Evolutionary conservation across 2,329 filamentous ascomycete genomes (phyloP).

Genomic region (Arthrinium puccinioides): DNA sequence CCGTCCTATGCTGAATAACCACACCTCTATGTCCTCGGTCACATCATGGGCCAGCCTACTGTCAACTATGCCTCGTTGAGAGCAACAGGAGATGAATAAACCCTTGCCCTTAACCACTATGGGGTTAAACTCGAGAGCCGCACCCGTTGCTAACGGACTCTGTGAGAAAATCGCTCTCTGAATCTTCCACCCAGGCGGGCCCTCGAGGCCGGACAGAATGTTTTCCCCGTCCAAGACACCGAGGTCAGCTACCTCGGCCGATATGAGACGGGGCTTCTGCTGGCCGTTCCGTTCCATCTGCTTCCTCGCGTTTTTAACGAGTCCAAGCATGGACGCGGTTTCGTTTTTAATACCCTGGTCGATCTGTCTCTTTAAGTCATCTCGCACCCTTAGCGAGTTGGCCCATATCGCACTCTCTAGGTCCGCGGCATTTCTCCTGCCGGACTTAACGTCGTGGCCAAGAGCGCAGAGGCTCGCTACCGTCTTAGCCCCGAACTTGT

Average conservation of each 20-base stretch:
- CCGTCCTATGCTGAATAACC: conserved; percentile 1
- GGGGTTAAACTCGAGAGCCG: neutral
- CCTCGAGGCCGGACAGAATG: neutral
- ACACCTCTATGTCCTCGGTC: conserved; percentile 1
- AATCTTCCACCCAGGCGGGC: conserved; percentile 12
- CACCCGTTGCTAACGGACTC: conserved; percentile 1
- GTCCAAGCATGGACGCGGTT: too few species aligned
- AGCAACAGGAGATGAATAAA: conserved; percentile 1
- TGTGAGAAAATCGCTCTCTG: conserved; percentile 9
- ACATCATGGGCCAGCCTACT: conserved; percentile 1
- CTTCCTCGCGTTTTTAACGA: too few species aligned
- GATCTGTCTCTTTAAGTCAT: too few species aligned
- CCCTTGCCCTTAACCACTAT: conserved; percentile 4
- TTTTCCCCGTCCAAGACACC: too few species aligned
- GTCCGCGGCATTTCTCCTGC: too few species aligned
- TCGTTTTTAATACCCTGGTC: too few species aligned
- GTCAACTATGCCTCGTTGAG: conserved; percentile 2
- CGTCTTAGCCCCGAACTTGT: conserved; percentile 1
- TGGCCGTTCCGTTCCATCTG: too few species aligned
- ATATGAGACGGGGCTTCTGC: too few species aligned
- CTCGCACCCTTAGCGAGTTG: conserved; percentile 3
- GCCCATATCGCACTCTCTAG: neutral
- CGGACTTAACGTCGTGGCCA: too few species aligned
- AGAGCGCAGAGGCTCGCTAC: neutral
- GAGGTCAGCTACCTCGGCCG: too few species aligned